A percentile compares a stretch with the other conserved stretches of the same genome.
These are phyloP conservation scores for Coemansia sp. DNA, from an alignment of 192 early-diverging fungal species.

Conservation along the genomic window DNA sequence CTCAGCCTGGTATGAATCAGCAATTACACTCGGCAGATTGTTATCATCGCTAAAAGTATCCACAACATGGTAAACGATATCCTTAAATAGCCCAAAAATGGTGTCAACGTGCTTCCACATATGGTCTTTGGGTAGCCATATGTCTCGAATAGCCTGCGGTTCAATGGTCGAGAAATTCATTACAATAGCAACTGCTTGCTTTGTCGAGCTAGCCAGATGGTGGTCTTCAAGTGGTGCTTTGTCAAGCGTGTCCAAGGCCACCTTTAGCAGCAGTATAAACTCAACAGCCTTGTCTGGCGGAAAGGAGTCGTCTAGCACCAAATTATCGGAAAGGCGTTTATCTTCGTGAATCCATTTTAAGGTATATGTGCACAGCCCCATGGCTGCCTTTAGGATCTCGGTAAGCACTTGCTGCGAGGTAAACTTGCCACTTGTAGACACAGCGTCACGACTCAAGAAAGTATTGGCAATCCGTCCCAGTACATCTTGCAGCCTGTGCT, in stretches of 20 bases:
- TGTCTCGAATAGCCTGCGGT: constrained; percentile 11
- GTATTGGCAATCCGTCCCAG: constrained; percentile 11
- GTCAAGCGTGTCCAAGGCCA: constrained; percentile 14
- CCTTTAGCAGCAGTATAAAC: constrained; percentile 22
- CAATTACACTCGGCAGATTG: background rate
- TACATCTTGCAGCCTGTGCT: constrained; percentile 17
- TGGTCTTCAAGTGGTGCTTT: constrained; percentile 8
- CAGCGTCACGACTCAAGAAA: background rate
- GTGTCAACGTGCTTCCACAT: constrained; percentile 15
- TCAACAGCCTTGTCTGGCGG: constrained; percentile 21
- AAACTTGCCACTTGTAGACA: constrained; percentile 12
- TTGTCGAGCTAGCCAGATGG: constrained; percentile 25
- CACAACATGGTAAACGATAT: constrained; percentile 13
- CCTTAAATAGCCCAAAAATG: constrained; percentile 11
- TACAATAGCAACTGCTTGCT: constrained; percentile 37
- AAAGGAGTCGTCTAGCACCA: constrained; percentile 21
- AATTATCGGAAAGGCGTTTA: background rate
- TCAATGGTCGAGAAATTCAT: constrained; percentile 32
- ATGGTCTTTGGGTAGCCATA: constrained; percentile 29
- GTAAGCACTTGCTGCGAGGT: constrained; percentile 28
- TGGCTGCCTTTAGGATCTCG: constrained; percentile 43
- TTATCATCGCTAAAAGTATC: background rate
- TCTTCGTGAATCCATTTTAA: constrained; percentile 9
- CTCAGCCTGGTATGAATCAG: constrained; percentile 17
- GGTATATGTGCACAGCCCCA: constrained; percentile 31